Percentiles rank a stretch among this genome's conserved stretches.
phyloP scores from a whole-genome alignment of 2,329 filamentous ascomycete species.

The Botryosphaeria agaves region DNA sequence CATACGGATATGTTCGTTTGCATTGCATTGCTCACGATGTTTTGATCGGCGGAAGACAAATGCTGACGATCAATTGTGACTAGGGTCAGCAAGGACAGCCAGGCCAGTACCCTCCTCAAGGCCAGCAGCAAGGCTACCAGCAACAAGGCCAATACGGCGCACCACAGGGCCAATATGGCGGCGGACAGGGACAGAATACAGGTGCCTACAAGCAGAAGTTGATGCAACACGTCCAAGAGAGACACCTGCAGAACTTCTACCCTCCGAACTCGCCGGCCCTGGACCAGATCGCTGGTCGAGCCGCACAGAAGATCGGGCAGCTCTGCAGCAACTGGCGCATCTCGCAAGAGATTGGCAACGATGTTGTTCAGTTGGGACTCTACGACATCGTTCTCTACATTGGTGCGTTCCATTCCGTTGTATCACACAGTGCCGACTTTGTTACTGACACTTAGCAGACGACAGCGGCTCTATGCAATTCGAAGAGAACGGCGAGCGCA shows the following conservation, averaged over 20 bases:
- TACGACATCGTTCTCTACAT: slow-evolving; percentile 48
- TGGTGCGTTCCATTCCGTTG: slow-evolving; percentile 10
- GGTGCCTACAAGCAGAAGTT: slow-evolving; percentile 39
- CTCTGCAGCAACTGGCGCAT: slow-evolving; percentile 40
- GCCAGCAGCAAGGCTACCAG: slow-evolving; percentile 9
- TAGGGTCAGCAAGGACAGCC: slow-evolving; percentile 10
- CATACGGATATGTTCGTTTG: slow-evolving; percentile 6
- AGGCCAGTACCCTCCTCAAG: slow-evolving; percentile 14
- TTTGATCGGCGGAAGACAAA: background rate
- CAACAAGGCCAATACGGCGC: slow-evolving; percentile 10
- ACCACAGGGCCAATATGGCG: slow-evolving; percentile 21
- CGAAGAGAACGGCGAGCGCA: slow-evolving; percentile 47
- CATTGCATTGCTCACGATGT: background rate
- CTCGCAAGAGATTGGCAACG: slow-evolving; percentile 41
- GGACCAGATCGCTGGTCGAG: slow-evolving; percentile 33
- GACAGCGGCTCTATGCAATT: slow-evolving; percentile 56
- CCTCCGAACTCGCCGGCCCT: slow-evolving; percentile 34
- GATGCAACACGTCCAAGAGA: slow-evolving; percentile 40
- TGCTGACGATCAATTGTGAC: background rate
- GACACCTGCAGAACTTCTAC: slow-evolving; percentile 40
- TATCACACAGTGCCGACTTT: background rate
- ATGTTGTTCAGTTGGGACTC: slow-evolving; percentile 43
- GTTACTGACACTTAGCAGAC: slow-evolving; percentile 22
- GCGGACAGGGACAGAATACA: slow-evolving; percentile 35
- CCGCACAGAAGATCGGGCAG: slow-evolving; percentile 32